A percentile compares a stretch with the other conserved stretches of the same genome.
Conservation (phyloP, 345 rosid genomes). For the Aegle marmelos region DNA sequence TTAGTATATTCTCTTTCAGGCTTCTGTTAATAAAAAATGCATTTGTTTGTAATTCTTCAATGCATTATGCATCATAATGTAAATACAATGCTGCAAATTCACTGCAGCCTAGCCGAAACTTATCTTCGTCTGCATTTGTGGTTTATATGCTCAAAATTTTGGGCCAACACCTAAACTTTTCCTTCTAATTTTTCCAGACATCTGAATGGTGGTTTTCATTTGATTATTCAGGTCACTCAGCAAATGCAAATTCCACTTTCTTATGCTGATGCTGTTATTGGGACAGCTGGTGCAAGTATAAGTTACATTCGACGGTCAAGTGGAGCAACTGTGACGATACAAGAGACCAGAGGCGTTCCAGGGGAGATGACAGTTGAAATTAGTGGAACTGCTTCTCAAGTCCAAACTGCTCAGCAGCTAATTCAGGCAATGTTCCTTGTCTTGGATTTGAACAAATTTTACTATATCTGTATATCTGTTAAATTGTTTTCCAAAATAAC, state of each 20-base stretch:
- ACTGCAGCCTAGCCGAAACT: neutral
- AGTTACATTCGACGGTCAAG: conserved; percentile 96
- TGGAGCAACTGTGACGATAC: conserved; percentile 96
- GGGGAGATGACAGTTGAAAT: conserved; percentile 99
- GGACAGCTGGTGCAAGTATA: conserved; percentile 89
- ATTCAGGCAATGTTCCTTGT: conserved; percentile 62
- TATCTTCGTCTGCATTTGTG: neutral
- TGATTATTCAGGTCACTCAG: conserved; percentile 65
- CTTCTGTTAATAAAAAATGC: too few relatives aligned
- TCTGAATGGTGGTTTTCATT: conserved; percentile 5
- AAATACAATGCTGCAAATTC: neutral
- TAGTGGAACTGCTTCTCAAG: conserved; percentile 94
- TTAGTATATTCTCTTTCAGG: neutral
- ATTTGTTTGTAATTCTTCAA: neutral
- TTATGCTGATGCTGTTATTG: conserved; percentile 97
- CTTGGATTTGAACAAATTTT: neutral
- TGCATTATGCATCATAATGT: neutral
- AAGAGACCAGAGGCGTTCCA: conserved; percentile 94
- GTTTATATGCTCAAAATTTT: neutral
- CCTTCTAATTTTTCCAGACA: neutral
- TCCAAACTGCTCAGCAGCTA: conserved; percentile 96
- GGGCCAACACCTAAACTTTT: neutral
- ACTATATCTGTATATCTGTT: neutral
- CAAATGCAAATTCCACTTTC: conserved; percentile 94
- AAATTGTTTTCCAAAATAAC: neutral